Evolutionary conservation across 2,329 filamentous ascomycete genomes (phyloP).

Genomic region (Knufia fluminis): DNA sequence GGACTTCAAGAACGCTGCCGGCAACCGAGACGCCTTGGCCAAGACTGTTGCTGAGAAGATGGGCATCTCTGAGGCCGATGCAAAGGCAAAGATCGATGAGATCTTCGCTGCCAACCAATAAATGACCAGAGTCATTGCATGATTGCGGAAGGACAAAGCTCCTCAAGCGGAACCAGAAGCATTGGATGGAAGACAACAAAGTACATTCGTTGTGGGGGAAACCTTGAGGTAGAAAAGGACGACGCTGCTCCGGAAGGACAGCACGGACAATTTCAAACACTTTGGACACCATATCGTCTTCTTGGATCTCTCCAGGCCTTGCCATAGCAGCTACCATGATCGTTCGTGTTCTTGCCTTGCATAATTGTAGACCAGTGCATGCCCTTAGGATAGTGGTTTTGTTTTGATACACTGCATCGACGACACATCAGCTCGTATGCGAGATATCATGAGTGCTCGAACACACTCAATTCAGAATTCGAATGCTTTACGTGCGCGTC

Average conservation of each 20-base stretch:
- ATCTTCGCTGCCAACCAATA: slow-evolving; percentile 9
- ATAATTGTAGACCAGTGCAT: no score
- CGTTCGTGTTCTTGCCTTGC: no score
- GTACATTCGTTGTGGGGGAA: neutral
- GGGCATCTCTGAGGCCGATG: slow-evolving; percentile 5
- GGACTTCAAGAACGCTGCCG: slow-evolving; percentile 7
- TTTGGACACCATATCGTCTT: neutral
- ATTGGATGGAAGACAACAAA: neutral
- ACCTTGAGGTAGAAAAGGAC: neutral
- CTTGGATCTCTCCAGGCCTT: no score
- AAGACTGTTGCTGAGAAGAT: slow-evolving; percentile 7
- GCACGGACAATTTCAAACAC: neutral
- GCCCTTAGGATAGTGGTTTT: no score
- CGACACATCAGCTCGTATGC: no score
- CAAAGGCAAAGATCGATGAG: slow-evolving; percentile 8
- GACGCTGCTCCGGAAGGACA: neutral
- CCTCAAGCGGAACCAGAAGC: neutral
- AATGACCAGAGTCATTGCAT: neutral
- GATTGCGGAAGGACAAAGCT: neutral
- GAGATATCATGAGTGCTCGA: no score
- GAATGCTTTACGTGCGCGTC: no score
- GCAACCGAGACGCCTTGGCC: slow-evolving; percentile 2
- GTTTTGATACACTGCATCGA: no score
- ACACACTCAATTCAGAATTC: no score
- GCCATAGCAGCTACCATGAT: neutral